Evolutionary conservation across 768 basidiomycete species (phyloP), one percentile per base, ranked within the genome.

Genomic region (Termitomyces sp.): DNA sequence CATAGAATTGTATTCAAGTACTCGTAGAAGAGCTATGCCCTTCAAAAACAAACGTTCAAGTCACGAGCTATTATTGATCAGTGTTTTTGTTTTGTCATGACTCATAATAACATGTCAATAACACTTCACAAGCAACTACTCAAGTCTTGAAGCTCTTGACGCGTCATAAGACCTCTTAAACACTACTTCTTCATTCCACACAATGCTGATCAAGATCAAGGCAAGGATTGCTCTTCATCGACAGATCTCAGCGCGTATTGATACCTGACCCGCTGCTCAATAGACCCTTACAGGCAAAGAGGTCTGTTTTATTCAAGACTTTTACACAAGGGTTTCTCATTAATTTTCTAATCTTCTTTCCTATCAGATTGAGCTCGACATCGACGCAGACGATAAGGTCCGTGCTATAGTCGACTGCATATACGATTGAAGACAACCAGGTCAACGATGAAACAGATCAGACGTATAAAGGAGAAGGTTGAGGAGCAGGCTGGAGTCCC

Each of bases 401-500:
- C 49, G 81, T 56, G 49, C 20, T 14, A 22, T 39, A 22, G 1
- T 36, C n/a, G 29, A 54, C 51, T 29, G 29, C 41, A 46, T 20
- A 49, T 24, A 29, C 8, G 14, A 29, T 39, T 12, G 14, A 37
- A 13, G 6, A 43, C 37, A 26, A 57, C 22, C 37, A 4, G 14
- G 14, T n/a, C 20, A 24, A 43, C 42, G 53, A 50, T 56, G 37
- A 26, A 41, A 29, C 68, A 98, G 96, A 92, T 97, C 67, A 79
- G 85, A 46, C 85, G 91, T 64, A 94, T 98, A 74, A 98, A 98
- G 78, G 94, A 96, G 81, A 91, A 92, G 71, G 93, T 98, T 9
- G 96, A 98, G 72, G 95, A 98, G 77, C 95, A 98, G 75, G 94
- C 94, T 6, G 96, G 96, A 62, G 96, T 98, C 42, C 96, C 96